Evolutionary conservation across 306 rosid species (phyloP), one percentile per base, ranked within the genome.

Genomic region (Styphnolobium japonicum): DNA sequence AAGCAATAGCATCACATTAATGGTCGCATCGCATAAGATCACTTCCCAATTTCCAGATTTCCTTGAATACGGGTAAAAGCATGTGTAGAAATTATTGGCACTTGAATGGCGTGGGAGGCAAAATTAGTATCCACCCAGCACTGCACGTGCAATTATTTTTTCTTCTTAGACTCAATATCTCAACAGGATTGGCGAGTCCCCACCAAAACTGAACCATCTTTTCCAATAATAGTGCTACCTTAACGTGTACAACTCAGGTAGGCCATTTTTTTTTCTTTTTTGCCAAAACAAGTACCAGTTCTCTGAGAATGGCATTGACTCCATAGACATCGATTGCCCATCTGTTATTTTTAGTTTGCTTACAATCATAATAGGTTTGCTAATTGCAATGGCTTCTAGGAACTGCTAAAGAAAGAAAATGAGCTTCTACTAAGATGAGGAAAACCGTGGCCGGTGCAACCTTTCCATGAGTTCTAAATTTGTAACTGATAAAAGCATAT

Each of bases 131-230:
- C n/a, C 45, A 69, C 22, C 39, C 22, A 15, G 53, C 82, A 77
- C 10, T 16, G 83, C 87, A 84, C 79, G 82, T 82, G 85, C 83
- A 66, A 81, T 77, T 74, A 68, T 76, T 76, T 79, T 64, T 65
- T 60, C 78, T 36, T 75, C 73, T 45, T 42, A 1, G 21, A 0
- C 52, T 11, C 23, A 75, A 33, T 27, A 53, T 66, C 72, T 55
- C 68, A 63, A 67, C 18, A n/a, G n/a, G 14, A 64, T 57, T 37
- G 77, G 80, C 4, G 45, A 79, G 42, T 57, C 80, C 65, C 51
- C 48, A 43, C 60, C 58, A 56, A 1, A 74, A 73, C 73, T 52
- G 9, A 83, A 5, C 65, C 55, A 71, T 33, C 22, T 61, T 39
- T 18, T n/a, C 83, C 75, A 66, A 83, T 73, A 65, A 78, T 78